Evolutionary conservation across 75 land plant genomes (phyloP).

Genomic region (Chamaecyparis obtusa): DNA sequence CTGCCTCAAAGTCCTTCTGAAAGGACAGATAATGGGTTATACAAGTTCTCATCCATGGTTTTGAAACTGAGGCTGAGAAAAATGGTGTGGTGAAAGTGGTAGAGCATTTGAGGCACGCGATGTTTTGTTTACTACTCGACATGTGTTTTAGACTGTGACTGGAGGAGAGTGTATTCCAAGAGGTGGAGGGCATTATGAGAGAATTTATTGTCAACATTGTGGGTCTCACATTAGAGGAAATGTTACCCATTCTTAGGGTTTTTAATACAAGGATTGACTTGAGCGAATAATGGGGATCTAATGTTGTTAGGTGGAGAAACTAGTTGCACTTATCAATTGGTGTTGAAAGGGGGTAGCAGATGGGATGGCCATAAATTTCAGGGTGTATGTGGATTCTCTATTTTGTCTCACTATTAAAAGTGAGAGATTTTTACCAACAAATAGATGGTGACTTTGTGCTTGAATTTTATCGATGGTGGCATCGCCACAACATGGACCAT

Average conservation of each 20-base stretch:
- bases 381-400: slow-evolving; percentile 51
- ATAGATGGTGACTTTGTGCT: slow-evolving; percentile 40
- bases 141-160: slow-evolving; percentile 21
- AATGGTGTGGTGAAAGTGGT: neutral
- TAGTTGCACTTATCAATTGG: slow-evolving; percentile 39
- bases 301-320: slow-evolving; percentile 21
- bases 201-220: neutral
- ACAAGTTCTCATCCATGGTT: neutral
- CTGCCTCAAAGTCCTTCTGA: slow-evolving; percentile 12
- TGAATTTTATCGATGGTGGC: too few relatives aligned
- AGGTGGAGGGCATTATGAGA: neutral
- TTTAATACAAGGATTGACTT: too few relatives aligned
- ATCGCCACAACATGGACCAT: too few relatives aligned
- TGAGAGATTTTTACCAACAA: slow-evolving; percentile 12
- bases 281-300: slow-evolving; percentile 36
- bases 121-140: slow-evolving; percentile 13
- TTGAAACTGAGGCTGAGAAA: neutral
- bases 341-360: slow-evolving; percentile 11
- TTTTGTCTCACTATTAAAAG: slow-evolving; percentile 41
- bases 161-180: slow-evolving; percentile 10
- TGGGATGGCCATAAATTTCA: neutral
- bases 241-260: too few relatives aligned
- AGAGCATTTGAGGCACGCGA: slow-evolving; percentile 6
- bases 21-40: slow-evolving; percentile 3
- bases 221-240: too few relatives aligned